Evolutionary conservation across 169 alveolate genomes (phyloP), one percentile per base, ranked within the genome.

Genomic region (Plasmodium inui): DNA sequence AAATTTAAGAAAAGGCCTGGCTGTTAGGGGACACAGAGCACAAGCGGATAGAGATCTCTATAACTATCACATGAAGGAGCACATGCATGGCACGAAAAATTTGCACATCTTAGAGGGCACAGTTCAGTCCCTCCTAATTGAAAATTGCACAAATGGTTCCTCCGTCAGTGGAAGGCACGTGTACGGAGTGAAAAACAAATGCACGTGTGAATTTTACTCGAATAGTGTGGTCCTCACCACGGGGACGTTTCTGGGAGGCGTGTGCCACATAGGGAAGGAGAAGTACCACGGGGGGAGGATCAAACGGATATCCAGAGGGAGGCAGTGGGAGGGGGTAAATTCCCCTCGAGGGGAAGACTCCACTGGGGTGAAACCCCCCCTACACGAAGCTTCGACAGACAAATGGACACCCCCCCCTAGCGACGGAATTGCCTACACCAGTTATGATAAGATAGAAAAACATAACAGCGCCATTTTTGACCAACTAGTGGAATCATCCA

Each of bases 1-100:
- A 41, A 98, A 98, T 92, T n/a, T 86, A 32, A 93, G 97, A 12
- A 97, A 97, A 57, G 99, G 99, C 0, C 97, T 98, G 5, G 99
- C 99, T 0, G 99, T 98, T 0, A 95, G 98, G 92, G 99, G 99
- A 4, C 98, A 98, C 1, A 92, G 99, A 53, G 98, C 98, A 12
- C 98, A 98, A 88, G 95, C 96, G 12, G 99, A 98, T 83, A 95
- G 99, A 90, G 98, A 97, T 79, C 84, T 96, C 55, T 98, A 97
- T 92, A 96, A 96, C 50, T 55, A 83, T 37, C 95, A 96, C 53
- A 96, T 98, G 95, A 94, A 94, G 61, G 86, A 93, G 17, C 93
- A 79, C 28, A 46, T 82, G 46, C 41, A 37, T 7, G 67, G 67
- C 14, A 84, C 76, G 55, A 74, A 61, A 19, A 57, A 80, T 34